Evolutionary conservation across 345 rosid genomes (phyloP), one percentile per base, ranked within the genome.

Genomic region (Citrus sinensis): DNA sequence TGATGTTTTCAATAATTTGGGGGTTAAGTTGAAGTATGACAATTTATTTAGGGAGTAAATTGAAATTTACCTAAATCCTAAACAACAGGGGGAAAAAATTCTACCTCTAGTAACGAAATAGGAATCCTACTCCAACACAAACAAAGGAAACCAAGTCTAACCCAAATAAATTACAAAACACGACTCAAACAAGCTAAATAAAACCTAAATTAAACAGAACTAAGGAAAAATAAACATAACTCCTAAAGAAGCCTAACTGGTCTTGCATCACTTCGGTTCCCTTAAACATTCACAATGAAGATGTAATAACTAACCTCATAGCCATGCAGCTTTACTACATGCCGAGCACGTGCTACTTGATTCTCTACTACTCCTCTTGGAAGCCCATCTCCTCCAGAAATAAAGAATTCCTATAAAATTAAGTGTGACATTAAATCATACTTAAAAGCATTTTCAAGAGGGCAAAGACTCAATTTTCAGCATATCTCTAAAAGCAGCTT

Each of bases 361-460:
- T 96, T 94, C 86, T 96, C 99, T 69, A 96, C 99, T 0, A 94
- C 94, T 80, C 97, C 98, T 86, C 97, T 87, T 5, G 99, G 99
- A 85, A 96, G 97, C 67, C 99, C 98, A 14, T 96, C 99, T 71
- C 97, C 97, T 64, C 97, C 97, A 71, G 98, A 96, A 64, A 96
- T 92, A 74, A 96, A 96, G 86, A 96, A 94, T 81, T 96, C 99
- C 98, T 96, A 82, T 2, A 34, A 69, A 74, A 35, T 16, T 35
- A 61, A 46, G 4, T 29, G 39, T 2, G 3, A 34, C 11, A 34
- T 3, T 34, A 37, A 39, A 19, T 54, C 71, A 74, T 27, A 40
- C 11, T 70, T 42, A 40, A 35, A 42, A 68, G 67, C 64, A 69
- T 72, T 73, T 78, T 40, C 34, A 63, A 46, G 51, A 16, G 30